Base-by-base conservation (phyloP, 1,284 basidiomycete genomes). In the Leccinum solheimii region DNA sequence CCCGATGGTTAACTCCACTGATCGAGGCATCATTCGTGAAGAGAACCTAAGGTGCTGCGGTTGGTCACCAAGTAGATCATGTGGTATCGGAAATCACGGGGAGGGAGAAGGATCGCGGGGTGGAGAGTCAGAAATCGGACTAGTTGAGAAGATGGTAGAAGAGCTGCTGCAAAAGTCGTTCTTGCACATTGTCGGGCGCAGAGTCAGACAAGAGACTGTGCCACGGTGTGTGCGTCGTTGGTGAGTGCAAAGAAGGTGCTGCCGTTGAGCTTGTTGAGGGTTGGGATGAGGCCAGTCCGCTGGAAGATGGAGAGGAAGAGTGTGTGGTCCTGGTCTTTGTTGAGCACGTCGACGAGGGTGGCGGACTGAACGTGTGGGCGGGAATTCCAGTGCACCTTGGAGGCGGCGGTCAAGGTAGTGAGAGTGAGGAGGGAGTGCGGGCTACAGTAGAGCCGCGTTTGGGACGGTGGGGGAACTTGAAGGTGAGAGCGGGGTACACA, bases 101-200 rank as follows among this genome's bases (percentile, higher is more conserved):
- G 92, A 87, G 62, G 80, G 81, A 1, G 90, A 86, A n/a, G 90
- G 90, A 49, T 86, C 80, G 53, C 76, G 78, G 2, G 87, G 79
- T 26, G 88, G 84, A 53, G 83, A 80, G 59, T 86, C 80, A 97
- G 43, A 26, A 26, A 26, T 26, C 26, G 11, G 78, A 87, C 73
- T 89, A 90, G 77, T 99, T 98, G 65, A 99, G 80, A 49, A 98
- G 77, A 75, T 99, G 97, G 73, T 99, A 99, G 68, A 98, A 90
- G 54, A 99, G 82, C 68, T 95, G 91, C 72, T 98, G 95, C 52
- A 96, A 83, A 54, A 98, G 85, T 61, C 85, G 78, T 66, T 92
- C 86, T 60, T 94, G 86, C 50, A 97, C 81, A 74, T 99, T 99
- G 76, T 97, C 95, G 26, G 75, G 79, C 16, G 82, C 62, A 56